These are phyloP conservation scores for Collybia mongolica DNA, from an alignment of 768 basidiomycete genomes.

Conservation along the genomic window DNA sequence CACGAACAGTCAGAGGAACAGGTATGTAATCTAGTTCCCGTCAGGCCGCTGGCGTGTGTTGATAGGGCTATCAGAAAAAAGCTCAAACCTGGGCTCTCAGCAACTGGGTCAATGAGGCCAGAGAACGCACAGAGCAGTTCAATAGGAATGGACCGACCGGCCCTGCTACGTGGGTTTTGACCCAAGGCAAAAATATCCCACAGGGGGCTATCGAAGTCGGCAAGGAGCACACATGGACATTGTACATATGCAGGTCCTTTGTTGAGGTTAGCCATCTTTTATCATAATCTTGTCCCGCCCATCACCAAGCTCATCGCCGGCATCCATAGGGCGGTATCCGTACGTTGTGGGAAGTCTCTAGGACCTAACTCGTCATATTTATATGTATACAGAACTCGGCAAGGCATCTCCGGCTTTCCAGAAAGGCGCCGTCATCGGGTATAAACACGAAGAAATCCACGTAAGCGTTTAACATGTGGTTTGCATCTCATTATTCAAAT, in stretches of 20 bases:
- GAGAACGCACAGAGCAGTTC: constrained; percentile 50
- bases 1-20: constrained; percentile 59
- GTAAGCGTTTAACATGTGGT: constrained; percentile 30
- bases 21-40: constrained; percentile 26
- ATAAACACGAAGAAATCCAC: constrained; percentile 53
- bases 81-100: constrained; percentile 46
- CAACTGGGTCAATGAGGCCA: constrained; percentile 59
- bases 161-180: constrained; percentile 64
- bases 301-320: neutral
- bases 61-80: constrained; percentile 37
- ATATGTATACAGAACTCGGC: constrained; percentile 50
- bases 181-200: constrained; percentile 59
- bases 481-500: neutral
- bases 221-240: constrained; percentile 44
- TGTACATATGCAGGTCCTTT: constrained; percentile 63
- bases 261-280: constrained; percentile 42
- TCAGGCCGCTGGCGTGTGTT: neutral
- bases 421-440: constrained; percentile 67
- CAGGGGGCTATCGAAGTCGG: constrained; percentile 55
- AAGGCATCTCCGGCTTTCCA: constrained; percentile 59
- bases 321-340: constrained; percentile 49
- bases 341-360: constrained; percentile 40
- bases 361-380: constrained; percentile 26
- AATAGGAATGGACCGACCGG: constrained; percentile 37
- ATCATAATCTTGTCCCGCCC: neutral